Base-by-base conservation (phyloP, 495 filamentous ascomycete genomes). In the Mycothermus thermophilus region DNA sequence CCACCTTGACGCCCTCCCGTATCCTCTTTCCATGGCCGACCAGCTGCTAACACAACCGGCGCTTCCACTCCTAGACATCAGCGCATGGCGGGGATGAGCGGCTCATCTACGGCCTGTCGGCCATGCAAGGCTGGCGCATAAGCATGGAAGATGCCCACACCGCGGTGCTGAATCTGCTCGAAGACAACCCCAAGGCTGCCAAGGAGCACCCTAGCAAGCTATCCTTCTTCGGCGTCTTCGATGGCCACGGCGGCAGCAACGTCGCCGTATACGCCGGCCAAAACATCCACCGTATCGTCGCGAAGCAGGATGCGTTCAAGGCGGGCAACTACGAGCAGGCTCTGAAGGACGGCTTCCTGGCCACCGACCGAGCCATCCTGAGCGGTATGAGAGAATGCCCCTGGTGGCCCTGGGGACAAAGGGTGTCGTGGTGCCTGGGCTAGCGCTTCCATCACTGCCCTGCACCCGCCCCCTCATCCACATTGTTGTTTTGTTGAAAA, bases 81-180 rank as follows among this genome's bases (percentile, higher is more conserved):
- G 75, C 77, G 52, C 75, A 79, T 49, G 88, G 90, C 57, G 79
- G 79, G 63, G 87, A 95, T 81, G 86, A 93, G 44, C 77, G 83
- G 55, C 74, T 93, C 51, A 56, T 87, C 43, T 97, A 80, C 56
- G 90, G 92, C 47, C 74, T 97, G 41, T 96, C 92, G 44, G 83
- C 83, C 59, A 97, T 97, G 90, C 90, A 97, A 63, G 90, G 90
- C 66, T 97, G 90, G 90, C 80, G 90, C 60, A 95, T 96, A 59
- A 92, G 83, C 60, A 97, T 97, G 90, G 90, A 97, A 58, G 90
- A 97, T 52, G 77, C 90, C 38, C 90, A 97, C 63, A 82, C 83
- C 24, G 70, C 80, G 14, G 58, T 93, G 18, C 79, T 97, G 50
- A 83, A 96, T 59, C 73, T 97, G 41, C 72, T 92, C 48, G 71